Percentiles rank a stretch among this genome's conserved stretches.
These are phyloP conservation scores for Capsicum rhomboideum DNA, from an alignment of 257 asterid species.

Conservation along the genomic window DNA sequence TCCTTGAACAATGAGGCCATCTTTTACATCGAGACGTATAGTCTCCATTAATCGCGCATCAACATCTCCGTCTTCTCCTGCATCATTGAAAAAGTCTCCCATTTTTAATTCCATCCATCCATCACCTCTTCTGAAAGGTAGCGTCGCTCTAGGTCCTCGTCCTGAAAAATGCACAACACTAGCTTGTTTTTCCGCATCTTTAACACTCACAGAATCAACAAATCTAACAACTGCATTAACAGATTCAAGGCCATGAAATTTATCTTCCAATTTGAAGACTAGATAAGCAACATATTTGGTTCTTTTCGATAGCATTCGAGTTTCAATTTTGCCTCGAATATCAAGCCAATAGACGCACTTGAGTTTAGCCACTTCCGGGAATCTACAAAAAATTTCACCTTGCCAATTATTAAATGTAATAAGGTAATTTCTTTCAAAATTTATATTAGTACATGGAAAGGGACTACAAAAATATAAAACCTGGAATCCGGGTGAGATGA, in stretches of 20 bases:
- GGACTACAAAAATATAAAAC: neutral
- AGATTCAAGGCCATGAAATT: constrained; percentile 30
- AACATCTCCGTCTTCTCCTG: constrained; percentile 11
- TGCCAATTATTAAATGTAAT: neutral
- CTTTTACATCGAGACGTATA: constrained; percentile 19
- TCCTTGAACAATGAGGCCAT: constrained; percentile 52
- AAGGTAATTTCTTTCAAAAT: neutral
- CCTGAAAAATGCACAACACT: neutral
- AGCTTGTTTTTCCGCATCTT: neutral
- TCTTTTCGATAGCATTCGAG: constrained; percentile 17
- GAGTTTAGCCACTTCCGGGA: constrained; percentile 21
- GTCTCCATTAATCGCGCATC: constrained; percentile 39
- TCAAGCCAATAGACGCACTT: constrained; percentile 12
- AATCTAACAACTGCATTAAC: constrained; percentile 20
- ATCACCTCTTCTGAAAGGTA: constrained; percentile 21
- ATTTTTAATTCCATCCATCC: constrained; percentile 60
- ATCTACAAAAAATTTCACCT: neutral
- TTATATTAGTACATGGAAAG: neutral
- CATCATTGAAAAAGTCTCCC: constrained; percentile 29
- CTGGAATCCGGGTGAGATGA: neutral
- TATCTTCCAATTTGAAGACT: constrained; percentile 28
- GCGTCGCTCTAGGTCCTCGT: constrained; percentile 20
- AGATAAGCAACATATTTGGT: constrained; percentile 15
- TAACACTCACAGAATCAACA: neutral
- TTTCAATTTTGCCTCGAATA: neutral